Base-by-base conservation (phyloP, 306 rosid genomes). In the Hippophae rhamnoides region DNA sequence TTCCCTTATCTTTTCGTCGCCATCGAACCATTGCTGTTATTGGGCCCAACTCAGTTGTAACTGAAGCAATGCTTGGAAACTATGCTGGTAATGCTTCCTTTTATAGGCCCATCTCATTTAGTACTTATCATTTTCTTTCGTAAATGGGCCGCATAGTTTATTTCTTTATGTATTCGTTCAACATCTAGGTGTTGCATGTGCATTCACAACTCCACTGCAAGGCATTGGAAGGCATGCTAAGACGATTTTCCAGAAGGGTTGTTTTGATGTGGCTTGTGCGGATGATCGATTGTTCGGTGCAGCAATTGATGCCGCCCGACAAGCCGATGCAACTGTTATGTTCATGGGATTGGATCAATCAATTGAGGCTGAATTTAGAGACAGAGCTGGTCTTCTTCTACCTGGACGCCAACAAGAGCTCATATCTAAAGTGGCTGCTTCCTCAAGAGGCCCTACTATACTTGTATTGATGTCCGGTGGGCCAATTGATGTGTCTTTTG, bases 281-380 rank as follows among this genome's bases (percentile, higher is more conserved):
- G 69, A 64, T 2, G 83, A 81, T 56, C 62, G 76, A 7, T 56
- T 69, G 6, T 87, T 90, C 52, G 64, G 60, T 18, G 64, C 82
- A 4, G 97, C 94, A 0, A 6, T 82, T 8, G 66, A 68, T 5
- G 94, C 89, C 5, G 85, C 94, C 52, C 65, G 84, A 40, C 58
- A 72, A 18, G 94, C 96, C 0, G 89, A 87, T 60, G 94, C 87
- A 3, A 85, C 96, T 0, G 60, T 85, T 18, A 25, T 90, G 2
- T 69, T 87, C 10, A 76, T 90, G 83, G 97, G 97, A 45, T 72
- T 90, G 7, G 97, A 90, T 72, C 97, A 87, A n/a, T 82, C 95
- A 7, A 70, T 82, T 12, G 97, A 90, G 69, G 97, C 96, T 0
- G 97, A 90, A 64, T 81, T 75, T 1, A 62, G 52, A 25, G 97